Conservation (phyloP, 176 grass and related monocot genomes). For the Zizania latifolia region DNA sequence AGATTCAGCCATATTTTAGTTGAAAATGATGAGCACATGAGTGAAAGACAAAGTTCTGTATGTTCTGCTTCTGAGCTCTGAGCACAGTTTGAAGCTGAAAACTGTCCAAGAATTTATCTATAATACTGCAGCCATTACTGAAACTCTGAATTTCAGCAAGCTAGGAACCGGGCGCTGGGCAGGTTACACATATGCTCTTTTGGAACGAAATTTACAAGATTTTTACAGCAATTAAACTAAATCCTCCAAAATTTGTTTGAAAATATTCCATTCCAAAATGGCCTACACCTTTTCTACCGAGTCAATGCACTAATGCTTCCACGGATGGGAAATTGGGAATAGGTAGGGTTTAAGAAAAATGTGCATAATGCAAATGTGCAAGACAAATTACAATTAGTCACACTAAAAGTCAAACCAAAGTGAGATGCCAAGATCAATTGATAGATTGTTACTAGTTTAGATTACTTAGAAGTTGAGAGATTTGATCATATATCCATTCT, state of each 20-base stretch:
- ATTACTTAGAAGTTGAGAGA: too few species aligned
- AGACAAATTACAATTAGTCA: neutral
- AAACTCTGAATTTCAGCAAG: neutral
- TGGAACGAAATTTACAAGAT: too few species aligned
- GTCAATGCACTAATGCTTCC: neutral
- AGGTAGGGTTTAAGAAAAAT: neutral
- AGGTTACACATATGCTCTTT: too few species aligned
- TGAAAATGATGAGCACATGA: too few species aligned
- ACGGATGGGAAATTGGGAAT: neutral
- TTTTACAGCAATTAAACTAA: too few species aligned
- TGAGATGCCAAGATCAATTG: neutral
- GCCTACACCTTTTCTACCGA: neutral
- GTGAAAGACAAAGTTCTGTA: too few species aligned
- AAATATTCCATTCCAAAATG: too few species aligned
- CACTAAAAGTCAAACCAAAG: neutral
- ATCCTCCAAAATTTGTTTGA: too few species aligned
- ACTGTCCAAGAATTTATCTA: neutral
- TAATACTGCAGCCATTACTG: too few species aligned
- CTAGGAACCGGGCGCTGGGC: neutral
- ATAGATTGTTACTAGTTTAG: neutral
- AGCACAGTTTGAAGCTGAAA: neutral
- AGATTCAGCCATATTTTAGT: neutral
- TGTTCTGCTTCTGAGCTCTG: too few species aligned
- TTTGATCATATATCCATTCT: too few species aligned
- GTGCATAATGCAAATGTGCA: too few species aligned